These are phyloP conservation scores for Prunus campanulata DNA, from an alignment of 306 rosid species.

Conservation along the genomic window DNA sequence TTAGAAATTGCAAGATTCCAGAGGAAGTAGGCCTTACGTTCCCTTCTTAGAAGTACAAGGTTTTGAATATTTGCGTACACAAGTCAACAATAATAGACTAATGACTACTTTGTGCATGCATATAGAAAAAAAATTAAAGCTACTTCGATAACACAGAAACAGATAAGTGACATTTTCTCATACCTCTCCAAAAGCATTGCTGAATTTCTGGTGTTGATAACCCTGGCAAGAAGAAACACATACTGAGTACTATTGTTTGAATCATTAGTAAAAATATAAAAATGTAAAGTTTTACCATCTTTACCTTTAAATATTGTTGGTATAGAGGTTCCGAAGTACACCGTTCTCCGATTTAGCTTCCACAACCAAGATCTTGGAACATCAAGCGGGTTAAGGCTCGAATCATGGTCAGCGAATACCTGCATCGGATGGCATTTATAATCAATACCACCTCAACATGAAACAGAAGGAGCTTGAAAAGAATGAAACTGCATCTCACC, in stretches of 20 bases:
- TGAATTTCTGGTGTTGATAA: conserved; percentile 80
- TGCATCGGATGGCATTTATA: conserved; percentile 11
- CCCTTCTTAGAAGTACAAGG: not conserved
- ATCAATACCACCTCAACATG: conserved; percentile 21
- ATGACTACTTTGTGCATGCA: not conserved
- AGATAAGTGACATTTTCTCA: conserved; percentile 18
- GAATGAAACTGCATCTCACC: conserved; percentile 40
- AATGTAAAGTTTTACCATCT: conserved; percentile 7
- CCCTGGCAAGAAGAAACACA: conserved; percentile 50
- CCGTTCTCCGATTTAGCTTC: conserved; percentile 51
- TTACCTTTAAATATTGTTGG: conserved; percentile 71
- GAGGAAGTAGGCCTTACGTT: not conserved
- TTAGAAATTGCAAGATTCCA: not conserved
- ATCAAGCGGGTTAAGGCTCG: conserved; percentile 49
- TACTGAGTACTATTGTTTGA: conserved; percentile 15
- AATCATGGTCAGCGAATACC: conserved; percentile 52
- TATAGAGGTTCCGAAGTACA: conserved; percentile 54
- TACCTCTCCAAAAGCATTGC: conserved; percentile 93
- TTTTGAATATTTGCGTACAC: not conserved
- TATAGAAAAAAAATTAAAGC: not conserved
- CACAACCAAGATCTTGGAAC: conserved; percentile 52
- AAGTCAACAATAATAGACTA: not conserved
- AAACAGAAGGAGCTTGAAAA: conserved; percentile 3
- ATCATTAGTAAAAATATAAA: not conserved
- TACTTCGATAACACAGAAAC: not conserved